phyloP scores from a whole-genome alignment of 441 rosid genomes.

The Biscutella auriculata region DNA sequence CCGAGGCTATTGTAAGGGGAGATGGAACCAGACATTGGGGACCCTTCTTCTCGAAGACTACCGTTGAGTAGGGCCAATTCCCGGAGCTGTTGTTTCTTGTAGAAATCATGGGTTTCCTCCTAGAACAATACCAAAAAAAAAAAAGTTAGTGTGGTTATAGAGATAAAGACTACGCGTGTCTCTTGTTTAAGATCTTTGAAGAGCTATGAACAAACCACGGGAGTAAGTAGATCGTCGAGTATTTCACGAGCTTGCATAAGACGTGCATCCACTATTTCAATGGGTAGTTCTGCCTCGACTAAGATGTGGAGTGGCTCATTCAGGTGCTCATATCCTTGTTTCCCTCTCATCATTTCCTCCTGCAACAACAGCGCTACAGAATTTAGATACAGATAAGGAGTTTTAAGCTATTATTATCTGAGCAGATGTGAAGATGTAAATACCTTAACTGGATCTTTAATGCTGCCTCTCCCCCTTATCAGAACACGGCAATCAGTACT shows the following conservation, averaged over 20 bases:
- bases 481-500: constrained; percentile 87
- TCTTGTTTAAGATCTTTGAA: constrained; percentile 1
- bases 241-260: constrained; percentile 91
- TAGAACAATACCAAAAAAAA: constrained; percentile 14
- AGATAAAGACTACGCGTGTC: background rate
- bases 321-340: constrained; percentile 96
- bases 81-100: constrained; percentile 89
- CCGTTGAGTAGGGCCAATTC: constrained; percentile 94
- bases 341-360: constrained; percentile 98
- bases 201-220: constrained; percentile 42
- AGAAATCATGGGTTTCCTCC: constrained; percentile 94
- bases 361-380: constrained; percentile 20
- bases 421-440: background rate
- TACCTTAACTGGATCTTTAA: constrained; percentile 88
- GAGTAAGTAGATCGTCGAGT: constrained; percentile 83
- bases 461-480: constrained; percentile 95
- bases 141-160: background rate
- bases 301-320: constrained; percentile 92
- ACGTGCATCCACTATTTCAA: constrained; percentile 81
- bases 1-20: constrained; percentile 97
- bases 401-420: background rate
- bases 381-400: background rate
- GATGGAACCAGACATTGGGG: constrained; percentile 87
- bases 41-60: constrained; percentile 84
- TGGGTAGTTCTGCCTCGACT: constrained; percentile 89